These are phyloP conservation scores for Puccinia triticina DNA, from an alignment of 1,284 basidiomycete genomes.

Conservation along the genomic window DNA sequence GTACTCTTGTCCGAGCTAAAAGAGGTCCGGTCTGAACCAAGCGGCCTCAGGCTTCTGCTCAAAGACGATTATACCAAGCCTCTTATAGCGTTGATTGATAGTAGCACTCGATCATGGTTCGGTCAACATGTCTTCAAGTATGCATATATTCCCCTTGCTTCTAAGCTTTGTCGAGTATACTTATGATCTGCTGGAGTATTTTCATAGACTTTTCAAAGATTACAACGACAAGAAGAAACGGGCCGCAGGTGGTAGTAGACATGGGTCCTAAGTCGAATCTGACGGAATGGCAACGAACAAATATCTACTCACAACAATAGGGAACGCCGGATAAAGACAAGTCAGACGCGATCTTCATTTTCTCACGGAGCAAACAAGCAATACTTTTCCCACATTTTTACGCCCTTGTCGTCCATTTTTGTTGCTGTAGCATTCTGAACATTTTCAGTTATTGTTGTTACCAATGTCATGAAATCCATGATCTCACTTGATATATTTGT, in stretches of 20 bases:
- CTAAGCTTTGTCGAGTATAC: not conserved
- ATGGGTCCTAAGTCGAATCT: not conserved
- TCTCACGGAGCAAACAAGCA: not conserved
- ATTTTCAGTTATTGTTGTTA: not conserved
- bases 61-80: slow-evolving; percentile 65
- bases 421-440: not conserved
- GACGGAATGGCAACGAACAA: not conserved
- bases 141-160: not conserved
- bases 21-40: slow-evolving; percentile 84
- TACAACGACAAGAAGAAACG: slow-evolving; percentile 37
- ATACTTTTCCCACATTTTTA: not conserved
- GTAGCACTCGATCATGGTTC: slow-evolving; percentile 65
- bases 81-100: slow-evolving; percentile 65
- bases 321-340: not conserved
- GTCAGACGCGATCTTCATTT: not conserved
- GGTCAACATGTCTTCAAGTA: slow-evolving; percentile 65
- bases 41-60: slow-evolving; percentile 79
- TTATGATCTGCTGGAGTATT: not conserved
- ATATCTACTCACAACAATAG: not conserved
- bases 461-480: not conserved
- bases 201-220: slow-evolving; percentile 38
- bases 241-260: slow-evolving; percentile 31
- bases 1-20: slow-evolving; percentile 82
- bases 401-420: not conserved
- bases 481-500: no score